Conservation (phyloP, 2,329 filamentous ascomycete species). For the Drechslerella dactyloides region DNA sequence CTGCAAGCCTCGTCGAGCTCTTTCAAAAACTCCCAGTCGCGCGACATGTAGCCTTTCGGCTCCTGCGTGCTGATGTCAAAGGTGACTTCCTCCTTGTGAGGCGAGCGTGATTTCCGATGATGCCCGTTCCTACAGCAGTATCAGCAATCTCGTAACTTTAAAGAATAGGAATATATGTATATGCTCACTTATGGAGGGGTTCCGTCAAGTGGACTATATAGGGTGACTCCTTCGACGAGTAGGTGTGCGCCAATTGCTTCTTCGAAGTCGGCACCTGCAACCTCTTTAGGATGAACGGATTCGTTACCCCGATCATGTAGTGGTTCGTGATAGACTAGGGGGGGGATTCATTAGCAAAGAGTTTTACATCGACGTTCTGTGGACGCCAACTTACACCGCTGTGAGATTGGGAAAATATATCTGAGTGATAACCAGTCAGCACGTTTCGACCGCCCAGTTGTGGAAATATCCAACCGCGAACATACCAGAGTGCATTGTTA, state of each 20-base stretch:
- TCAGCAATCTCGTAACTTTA: not conserved
- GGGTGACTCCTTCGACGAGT: conserved; percentile 38
- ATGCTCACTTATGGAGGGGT: conserved; percentile 35
- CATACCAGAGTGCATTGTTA: conserved; percentile 55
- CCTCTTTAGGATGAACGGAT: conserved; percentile 55
- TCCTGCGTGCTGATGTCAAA: conserved; percentile 53
- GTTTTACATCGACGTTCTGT: not conserved
- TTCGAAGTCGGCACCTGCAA: conserved; percentile 32
- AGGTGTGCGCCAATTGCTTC: conserved; percentile 13
- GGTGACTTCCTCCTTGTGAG: conserved; percentile 47
- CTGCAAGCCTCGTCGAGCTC: conserved; percentile 53
- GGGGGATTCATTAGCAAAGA: not conserved
- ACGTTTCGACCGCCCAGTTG: not conserved
- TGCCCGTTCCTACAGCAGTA: conserved; percentile 24
- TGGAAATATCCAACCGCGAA: not conserved
- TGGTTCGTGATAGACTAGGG: conserved; percentile 53
- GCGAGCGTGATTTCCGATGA: conserved; percentile 30
- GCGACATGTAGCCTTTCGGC: conserved; percentile 54
- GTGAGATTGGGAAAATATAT: conserved; percentile 54
- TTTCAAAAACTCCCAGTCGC: conserved; percentile 54
- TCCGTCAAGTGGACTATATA: conserved; percentile 54
- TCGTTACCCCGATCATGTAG: conserved; percentile 54
- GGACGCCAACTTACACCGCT: conserved; percentile 50
- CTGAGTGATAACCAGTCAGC: conserved; percentile 17
- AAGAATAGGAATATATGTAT: not conserved